A percentile compares a stretch with the other conserved stretches of the same genome.
These are phyloP conservation scores for Saxispiralis lemnorum DNA, from an alignment of 495 filamentous ascomycete genomes.

Conservation along the genomic window DNA sequence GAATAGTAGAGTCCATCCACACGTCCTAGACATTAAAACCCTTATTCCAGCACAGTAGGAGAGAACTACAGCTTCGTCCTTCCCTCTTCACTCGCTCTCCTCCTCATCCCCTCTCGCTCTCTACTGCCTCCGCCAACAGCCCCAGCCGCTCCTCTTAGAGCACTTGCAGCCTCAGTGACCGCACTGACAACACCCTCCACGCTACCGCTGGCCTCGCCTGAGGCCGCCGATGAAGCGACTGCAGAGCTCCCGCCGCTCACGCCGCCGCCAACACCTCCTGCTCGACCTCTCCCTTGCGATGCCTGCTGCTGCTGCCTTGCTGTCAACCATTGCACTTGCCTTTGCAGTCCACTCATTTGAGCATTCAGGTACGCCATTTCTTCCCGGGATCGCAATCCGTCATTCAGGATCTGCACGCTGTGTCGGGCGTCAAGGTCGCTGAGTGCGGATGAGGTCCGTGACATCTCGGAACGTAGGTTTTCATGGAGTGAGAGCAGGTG, in stretches of 20 bases:
- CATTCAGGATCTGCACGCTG: conserved; percentile 52
- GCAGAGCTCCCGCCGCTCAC: neutral
- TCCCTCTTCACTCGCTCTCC: conserved; percentile 12
- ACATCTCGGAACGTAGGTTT: conserved; percentile 46
- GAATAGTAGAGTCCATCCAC: too few species aligned
- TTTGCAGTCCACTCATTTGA: conserved; percentile 41
- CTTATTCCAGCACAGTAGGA: too few species aligned
- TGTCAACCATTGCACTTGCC: conserved; percentile 56
- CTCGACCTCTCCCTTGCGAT: neutral
- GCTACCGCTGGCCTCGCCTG: neutral
- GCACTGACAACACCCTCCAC: conserved; percentile 8
- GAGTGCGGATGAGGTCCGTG: conserved; percentile 37
- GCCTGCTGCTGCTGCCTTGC: conserved; percentile 34
- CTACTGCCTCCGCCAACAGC: conserved; percentile 1
- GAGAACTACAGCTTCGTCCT: conserved; percentile 15
- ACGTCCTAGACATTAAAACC: too few species aligned
- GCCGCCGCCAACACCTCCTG: too few species aligned
- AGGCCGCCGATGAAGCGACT: neutral
- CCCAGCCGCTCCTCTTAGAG: conserved; percentile 4
- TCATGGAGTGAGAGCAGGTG: conserved; percentile 53
- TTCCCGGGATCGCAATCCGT: conserved; percentile 47
- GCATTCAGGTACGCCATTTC: conserved; percentile 51
- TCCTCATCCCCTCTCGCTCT: conserved; percentile 3
- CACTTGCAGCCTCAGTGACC: conserved; percentile 8
- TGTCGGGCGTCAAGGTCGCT: conserved; percentile 46